Percentiles rank a stretch among this genome's conserved stretches.
Evolutionary conservation across 2,329 filamentous ascomycete genomes (phyloP).

Genomic region (Cladosporium austrohemisphaericum): DNA sequence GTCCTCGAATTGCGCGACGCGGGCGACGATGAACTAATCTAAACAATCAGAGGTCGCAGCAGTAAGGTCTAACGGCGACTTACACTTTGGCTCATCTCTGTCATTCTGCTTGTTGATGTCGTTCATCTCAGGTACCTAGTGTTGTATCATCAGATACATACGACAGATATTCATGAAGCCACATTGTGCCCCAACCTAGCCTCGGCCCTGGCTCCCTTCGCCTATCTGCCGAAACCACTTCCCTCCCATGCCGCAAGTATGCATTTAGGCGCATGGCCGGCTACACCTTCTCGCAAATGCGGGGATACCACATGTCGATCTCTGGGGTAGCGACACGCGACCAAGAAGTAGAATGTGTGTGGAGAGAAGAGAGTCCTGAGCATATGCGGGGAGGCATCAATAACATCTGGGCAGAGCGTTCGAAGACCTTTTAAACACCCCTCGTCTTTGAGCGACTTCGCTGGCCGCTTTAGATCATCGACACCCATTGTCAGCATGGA

Average conservation of each 20-base stretch:
- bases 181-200: too few species aligned
- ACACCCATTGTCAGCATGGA: slow-evolving; percentile 2
- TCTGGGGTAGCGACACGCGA: background rate
- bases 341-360: background rate
- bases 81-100: too few species aligned
- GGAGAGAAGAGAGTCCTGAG: slow-evolving; percentile 8
- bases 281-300: slow-evolving; percentile 6
- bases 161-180: too few species aligned
- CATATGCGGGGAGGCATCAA: background rate
- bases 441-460: too few species aligned
- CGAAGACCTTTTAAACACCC: too few species aligned
- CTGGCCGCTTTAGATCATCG: background rate
- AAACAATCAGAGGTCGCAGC: too few species aligned
- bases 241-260: background rate
- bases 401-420: background rate
- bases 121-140: too few species aligned
- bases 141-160: too few species aligned
- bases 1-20: too few species aligned
- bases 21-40: too few species aligned
- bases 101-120: too few species aligned
- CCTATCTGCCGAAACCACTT: slow-evolving; percentile 6
- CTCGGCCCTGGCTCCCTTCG: slow-evolving; percentile 6
- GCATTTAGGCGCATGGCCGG: background rate
- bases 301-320: slow-evolving; percentile 13
- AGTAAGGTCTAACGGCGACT: too few species aligned